Conservation (phyloP, 2,329 filamentous ascomycete genomes). For the Penicillium expansum region DNA sequence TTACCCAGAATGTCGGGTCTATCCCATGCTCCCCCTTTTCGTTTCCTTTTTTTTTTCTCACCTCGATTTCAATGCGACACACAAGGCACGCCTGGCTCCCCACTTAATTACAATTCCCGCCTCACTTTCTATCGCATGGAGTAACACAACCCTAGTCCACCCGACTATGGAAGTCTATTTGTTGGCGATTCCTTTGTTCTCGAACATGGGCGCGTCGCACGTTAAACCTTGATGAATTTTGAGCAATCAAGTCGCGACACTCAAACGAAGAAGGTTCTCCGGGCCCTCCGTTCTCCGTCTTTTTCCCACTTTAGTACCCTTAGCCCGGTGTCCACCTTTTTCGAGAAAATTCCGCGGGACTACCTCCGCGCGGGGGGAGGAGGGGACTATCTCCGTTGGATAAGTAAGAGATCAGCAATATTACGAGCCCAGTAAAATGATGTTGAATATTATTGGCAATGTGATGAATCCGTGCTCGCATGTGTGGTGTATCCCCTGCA, state of each 20-base stretch:
- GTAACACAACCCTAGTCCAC: background rate
- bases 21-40: slow-evolving; percentile 15
- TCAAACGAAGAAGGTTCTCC: background rate
- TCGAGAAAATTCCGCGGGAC: slow-evolving; percentile 26
- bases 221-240: background rate
- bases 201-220: background rate
- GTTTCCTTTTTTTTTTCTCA: background rate
- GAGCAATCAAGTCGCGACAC: background rate
- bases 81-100: background rate
- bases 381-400: background rate
- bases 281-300: background rate
- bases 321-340: slow-evolving; percentile 16
- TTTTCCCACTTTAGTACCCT: background rate
- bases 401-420: background rate
- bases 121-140: background rate
- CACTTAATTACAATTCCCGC: background rate
- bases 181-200: slow-evolving; percentile 1
- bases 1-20: slow-evolving; percentile 16
- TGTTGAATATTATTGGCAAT: background rate
- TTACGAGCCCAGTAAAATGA: background rate
- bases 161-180: slow-evolving; percentile 4
- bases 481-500: slow-evolving; percentile 11
- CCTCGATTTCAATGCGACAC: slow-evolving; percentile 1
- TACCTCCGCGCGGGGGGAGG: slow-evolving; percentile 13
- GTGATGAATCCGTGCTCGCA: slow-evolving; percentile 1